Percentiles rank a stretch among this genome's conserved stretches.
Evolutionary conservation across 129 eudicot genomes (phyloP).

Genomic region (Calendula officinalis): DNA sequence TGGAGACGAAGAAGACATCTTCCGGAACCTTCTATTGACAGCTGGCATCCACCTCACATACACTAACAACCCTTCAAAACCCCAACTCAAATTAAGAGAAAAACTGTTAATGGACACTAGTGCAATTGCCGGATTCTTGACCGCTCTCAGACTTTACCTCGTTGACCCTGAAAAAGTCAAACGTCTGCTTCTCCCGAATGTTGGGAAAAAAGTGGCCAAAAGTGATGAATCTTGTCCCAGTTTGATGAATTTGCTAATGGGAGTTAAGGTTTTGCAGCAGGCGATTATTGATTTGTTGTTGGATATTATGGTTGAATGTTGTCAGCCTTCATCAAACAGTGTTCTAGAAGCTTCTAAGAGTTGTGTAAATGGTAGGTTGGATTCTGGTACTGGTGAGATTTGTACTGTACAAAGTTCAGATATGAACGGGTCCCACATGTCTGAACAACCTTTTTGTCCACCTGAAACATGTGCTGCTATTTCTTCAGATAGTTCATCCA

Average conservation of each 20-base stretch:
- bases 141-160: conserved; percentile 96
- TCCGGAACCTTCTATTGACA: conserved; percentile 86
- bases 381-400: conserved; percentile 49
- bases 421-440: conserved; percentile 30
- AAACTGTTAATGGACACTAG: conserved; percentile 99
- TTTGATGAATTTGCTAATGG: conserved; percentile 92
- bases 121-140: conserved; percentile 86
- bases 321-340: conserved; percentile 80
- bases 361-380: conserved; percentile 64
- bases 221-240: conserved; percentile 89
- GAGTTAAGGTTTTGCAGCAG: conserved; percentile 94
- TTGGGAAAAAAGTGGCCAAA: conserved; percentile 50
- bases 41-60: conserved; percentile 24
- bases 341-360: conserved; percentile 40
- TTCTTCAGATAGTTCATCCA: conserved; percentile 58
- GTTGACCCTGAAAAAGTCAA: conserved; percentile 96
- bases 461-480: conserved; percentile 72
- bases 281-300: conserved; percentile 93
- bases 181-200: conserved; percentile 79
- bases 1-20: conserved; percentile 94
- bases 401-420: conserved; percentile 70
- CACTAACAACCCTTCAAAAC: conserved; percentile 66
- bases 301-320: conserved; percentile 98
- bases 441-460: conserved; percentile 42
- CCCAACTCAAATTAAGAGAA: conserved; percentile 94